phyloP scores from a whole-genome alignment of 2,329 filamentous ascomycete genomes.

The Penicillium glabrum region DNA sequence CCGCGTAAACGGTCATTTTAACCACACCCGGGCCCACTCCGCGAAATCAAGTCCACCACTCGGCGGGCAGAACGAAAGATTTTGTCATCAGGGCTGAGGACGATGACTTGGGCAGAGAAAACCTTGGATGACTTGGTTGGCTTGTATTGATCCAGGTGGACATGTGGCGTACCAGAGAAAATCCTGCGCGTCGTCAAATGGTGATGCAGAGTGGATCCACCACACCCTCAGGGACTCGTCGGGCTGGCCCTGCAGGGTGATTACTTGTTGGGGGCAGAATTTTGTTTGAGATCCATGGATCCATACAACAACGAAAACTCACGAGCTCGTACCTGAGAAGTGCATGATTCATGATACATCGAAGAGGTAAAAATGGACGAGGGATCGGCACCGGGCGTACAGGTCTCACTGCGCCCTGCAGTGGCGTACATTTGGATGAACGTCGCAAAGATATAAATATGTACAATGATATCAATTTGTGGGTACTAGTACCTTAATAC shows the following conservation, averaged over 20 bases:
- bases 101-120: constrained; percentile 9
- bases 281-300: not conserved
- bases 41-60: constrained; percentile 10
- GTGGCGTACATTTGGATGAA: not conserved
- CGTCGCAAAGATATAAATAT: not conserved
- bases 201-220: not conserved
- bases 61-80: constrained; percentile 12
- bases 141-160: constrained; percentile 2
- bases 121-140: constrained; percentile 7
- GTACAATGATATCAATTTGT: not conserved
- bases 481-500: not conserved
- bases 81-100: constrained; percentile 14
- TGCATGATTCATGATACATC: constrained; percentile 10
- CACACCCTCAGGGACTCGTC: not conserved
- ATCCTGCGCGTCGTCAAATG: constrained; percentile 2
- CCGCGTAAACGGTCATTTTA: constrained; percentile 1
- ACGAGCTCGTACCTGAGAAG: constrained; percentile 1
- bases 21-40: constrained; percentile 10
- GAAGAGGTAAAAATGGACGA: not conserved
- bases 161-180: constrained; percentile 14
- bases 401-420: not conserved
- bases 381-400: not conserved
- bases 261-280: not conserved
- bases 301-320: not conserved
- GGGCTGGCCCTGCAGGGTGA: not conserved